Conservation (phyloP, 768 basidiomycete species). For the Lentinus brumalis region DNA sequence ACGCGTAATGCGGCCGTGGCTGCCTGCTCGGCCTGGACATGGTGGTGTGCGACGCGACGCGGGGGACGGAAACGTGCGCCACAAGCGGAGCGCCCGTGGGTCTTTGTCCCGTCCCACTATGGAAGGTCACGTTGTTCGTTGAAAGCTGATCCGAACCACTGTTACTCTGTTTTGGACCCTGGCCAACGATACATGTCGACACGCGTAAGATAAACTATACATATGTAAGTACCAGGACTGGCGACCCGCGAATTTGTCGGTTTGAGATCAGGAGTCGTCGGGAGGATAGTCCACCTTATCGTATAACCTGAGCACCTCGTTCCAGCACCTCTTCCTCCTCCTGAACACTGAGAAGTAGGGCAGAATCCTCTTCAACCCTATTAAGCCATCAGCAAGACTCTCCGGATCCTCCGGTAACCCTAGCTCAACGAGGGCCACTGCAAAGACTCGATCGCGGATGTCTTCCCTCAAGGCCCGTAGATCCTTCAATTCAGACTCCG, state of each 20-base stretch:
- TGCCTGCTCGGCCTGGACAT: conserved; percentile 11
- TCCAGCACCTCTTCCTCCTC: background rate
- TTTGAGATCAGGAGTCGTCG: background rate
- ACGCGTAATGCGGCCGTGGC: conserved; percentile 6
- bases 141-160: too few species aligned
- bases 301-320: background rate
- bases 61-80: conserved; percentile 1
- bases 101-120: background rate
- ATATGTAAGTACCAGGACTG: too few species aligned
- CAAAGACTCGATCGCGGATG: background rate
- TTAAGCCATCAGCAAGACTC: background rate
- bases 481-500: background rate
- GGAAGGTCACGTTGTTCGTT: too few species aligned
- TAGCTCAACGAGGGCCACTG: background rate
- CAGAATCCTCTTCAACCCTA: background rate
- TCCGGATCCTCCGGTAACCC: background rate
- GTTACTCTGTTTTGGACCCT: too few species aligned
- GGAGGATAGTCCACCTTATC: background rate
- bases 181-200: too few species aligned
- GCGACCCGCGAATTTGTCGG: too few species aligned
- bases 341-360: background rate
- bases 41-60: conserved; percentile 6
- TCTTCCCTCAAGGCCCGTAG: background rate
- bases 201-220: too few species aligned
- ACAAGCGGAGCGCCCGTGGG: background rate